Evolutionary conservation across 2,329 filamentous ascomycete genomes (phyloP), one percentile per base, ranked within the genome.

Genomic region (Penicillium sumatraense): DNA sequence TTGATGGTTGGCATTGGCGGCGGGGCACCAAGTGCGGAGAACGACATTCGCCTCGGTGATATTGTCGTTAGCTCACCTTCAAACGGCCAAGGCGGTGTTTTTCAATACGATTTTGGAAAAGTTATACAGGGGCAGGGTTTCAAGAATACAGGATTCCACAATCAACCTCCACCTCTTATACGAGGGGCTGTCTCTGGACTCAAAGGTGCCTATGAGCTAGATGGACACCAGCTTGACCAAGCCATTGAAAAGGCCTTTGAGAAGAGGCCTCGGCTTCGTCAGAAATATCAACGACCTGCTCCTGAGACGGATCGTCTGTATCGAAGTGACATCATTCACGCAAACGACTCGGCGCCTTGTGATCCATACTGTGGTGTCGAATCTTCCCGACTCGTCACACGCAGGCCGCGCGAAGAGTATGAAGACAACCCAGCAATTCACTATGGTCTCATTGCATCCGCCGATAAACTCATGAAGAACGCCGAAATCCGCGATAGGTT

Each of bases 1-100:
- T 64, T 81, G 1, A 75, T 81, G 72, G 76, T 81, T 2, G 78
- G 78, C 16, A 75, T 80, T 46, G 77, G 70, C 1, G 72, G 72
- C 21, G 70, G 68, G 10, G 64, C 51, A 26, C 68, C 67, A 2
- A 65, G 57, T 36, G 1, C 27, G 42, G 62, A 63, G 24, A 35
- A 54, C n/a, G 68, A 72, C 55, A 69, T 72, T 23, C 64, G 67
- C 6, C 66, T 73, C 2, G 55, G 55, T 1, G 55, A 57, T 31
- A 13, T 57, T 24, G 55, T 57, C 1, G 51, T 57, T 5, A 52
- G 55, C 7, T n/a, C 24, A 1, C 48, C 55, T 8, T 14, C 14
- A 2, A n/a, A 27, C 16, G 51, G 51, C 2, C 33, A 53, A 9
- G 53, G 59, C 2, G 60, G 60, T 9, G 47, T 66, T 5, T 55